Base-by-base conservation (phyloP, 305 asterid genomes). In the Solanum hybrid region DNA sequence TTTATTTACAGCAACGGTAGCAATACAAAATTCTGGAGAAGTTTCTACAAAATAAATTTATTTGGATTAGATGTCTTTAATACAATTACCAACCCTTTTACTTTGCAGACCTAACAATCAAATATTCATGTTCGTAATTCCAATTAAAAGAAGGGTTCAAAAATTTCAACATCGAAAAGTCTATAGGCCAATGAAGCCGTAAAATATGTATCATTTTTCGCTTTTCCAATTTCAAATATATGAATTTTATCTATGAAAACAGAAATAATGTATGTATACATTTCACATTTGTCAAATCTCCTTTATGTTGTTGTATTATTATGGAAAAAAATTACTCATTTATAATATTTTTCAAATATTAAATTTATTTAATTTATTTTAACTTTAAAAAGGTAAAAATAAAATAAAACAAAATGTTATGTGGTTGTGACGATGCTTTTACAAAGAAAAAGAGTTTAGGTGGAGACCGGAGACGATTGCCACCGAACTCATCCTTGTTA, bases 401-500 rank as follows among this genome's bases (percentile, higher is more conserved):
- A 68, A 68, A 68, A 68, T 0, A 68, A 68, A 24, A 72, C 17
- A 26, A 72, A 70, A 72, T 2, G 78, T 65, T 65, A 65, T 22
- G 79, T 27, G 22, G 34, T 14, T 73, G 73, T 65, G 73, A 65
- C 12, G 73, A 22, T 8, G 22, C 20, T 27, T 27, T 73, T 73
- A 73, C 17, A 72, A 72, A 76, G 70, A 73, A 5, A 72, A 26
- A 76, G 26, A 81, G 70, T 24, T 81, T 51, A 14, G 87, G 34
- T 24, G 33, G 73, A 15, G 65, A 37, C n/a, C 17, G 33, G 73
- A 8, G 65, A 37, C 65, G 61, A 80, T 39, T 37, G 65, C 86
- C 45, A 26, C 87, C 26, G 24, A 82, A 82, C 37, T 82, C 37
- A 82, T 82, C 36, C 27, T 72, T 82, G 72, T 45, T 38, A 24